These are phyloP conservation scores for Diddensiella transvaalensis DNA, from an alignment of 805 yeast genomes.

Conservation along the genomic window DNA sequence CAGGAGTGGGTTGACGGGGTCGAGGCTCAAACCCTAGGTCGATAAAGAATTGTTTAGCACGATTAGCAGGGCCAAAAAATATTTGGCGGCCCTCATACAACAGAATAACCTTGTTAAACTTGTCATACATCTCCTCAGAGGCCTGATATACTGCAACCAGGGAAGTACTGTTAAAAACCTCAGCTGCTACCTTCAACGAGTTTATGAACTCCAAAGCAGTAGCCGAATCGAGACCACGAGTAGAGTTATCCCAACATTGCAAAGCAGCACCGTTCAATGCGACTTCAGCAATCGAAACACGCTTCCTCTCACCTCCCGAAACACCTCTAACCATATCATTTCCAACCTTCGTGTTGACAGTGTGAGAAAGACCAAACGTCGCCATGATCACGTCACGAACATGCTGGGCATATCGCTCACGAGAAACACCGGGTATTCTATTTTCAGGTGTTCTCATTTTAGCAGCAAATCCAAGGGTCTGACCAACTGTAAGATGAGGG, in stretches of 20 bases:
- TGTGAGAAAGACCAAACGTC: constrained; percentile 41
- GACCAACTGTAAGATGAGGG: constrained; percentile 60
- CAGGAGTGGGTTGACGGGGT: constrained; percentile 57
- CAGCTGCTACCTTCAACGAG: constrained; percentile 56
- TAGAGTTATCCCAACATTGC: constrained; percentile 66
- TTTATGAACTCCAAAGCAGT: constrained; percentile 62
- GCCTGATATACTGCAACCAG: constrained; percentile 61
- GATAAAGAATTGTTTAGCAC: constrained; percentile 47
- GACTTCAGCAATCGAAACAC: constrained; percentile 53
- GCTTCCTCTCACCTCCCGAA: constrained; percentile 56
- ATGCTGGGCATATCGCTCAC: constrained; percentile 48
- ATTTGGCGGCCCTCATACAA: constrained; percentile 57
- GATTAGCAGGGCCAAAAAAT: constrained; percentile 45
- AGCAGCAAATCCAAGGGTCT: constrained; percentile 56
- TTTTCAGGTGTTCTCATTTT: constrained; percentile 53
- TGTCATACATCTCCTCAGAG: constrained; percentile 51
- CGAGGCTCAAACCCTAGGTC: constrained; percentile 57
- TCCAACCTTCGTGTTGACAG: constrained; percentile 42
- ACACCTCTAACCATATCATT: constrained; percentile 54
- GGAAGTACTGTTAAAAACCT: constrained; percentile 47
- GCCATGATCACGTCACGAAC: constrained; percentile 50
- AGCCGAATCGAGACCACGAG: constrained; percentile 69
- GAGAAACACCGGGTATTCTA: constrained; percentile 48
- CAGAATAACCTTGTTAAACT: constrained; percentile 51
- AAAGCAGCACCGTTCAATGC: constrained; percentile 44